Evolutionary conservation across 768 basidiomycete species (phyloP).

Genomic region (button mushroom (Agaricus bisporus)): DNA sequence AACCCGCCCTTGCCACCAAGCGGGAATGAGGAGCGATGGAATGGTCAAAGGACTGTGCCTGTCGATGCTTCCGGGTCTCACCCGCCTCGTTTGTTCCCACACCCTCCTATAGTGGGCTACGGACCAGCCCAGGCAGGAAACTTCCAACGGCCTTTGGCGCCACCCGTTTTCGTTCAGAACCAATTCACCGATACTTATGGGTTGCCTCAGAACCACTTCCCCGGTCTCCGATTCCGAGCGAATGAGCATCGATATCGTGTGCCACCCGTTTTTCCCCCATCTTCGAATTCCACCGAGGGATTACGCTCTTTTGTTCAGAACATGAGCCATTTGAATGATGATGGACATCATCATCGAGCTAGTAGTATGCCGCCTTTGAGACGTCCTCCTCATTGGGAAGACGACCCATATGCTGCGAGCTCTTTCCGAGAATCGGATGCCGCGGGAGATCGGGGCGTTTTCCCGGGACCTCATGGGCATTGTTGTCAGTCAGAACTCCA

Average conservation of each 20-base stretch:
- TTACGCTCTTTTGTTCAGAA: not conserved
- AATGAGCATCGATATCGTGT: not conserved
- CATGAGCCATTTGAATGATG: not conserved
- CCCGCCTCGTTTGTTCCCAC: not conserved
- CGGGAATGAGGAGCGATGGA: not conserved
- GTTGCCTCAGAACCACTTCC: not conserved
- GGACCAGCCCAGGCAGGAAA: not conserved
- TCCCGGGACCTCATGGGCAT: not conserved
- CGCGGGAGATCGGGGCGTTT: not conserved
- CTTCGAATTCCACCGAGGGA: not conserved
- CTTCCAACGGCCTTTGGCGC: not conserved
- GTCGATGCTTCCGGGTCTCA: not conserved
- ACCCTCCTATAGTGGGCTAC: not conserved
- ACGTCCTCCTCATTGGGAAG: slow-evolving; percentile 5
- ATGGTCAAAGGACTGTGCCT: not conserved
- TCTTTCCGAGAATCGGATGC: not conserved
- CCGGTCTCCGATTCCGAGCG: not conserved
- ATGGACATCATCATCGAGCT: not conserved
- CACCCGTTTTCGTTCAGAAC: not conserved
- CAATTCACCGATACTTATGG: not conserved
- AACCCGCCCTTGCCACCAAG: not conserved
- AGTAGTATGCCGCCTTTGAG: not conserved
- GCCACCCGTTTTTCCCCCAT: not conserved
- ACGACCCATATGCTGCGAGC: slow-evolving; percentile 1
- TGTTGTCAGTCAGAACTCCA: no score